Base-by-base conservation (phyloP, 176 grass and related monocot genomes). In the Zoysia japonica region DNA sequence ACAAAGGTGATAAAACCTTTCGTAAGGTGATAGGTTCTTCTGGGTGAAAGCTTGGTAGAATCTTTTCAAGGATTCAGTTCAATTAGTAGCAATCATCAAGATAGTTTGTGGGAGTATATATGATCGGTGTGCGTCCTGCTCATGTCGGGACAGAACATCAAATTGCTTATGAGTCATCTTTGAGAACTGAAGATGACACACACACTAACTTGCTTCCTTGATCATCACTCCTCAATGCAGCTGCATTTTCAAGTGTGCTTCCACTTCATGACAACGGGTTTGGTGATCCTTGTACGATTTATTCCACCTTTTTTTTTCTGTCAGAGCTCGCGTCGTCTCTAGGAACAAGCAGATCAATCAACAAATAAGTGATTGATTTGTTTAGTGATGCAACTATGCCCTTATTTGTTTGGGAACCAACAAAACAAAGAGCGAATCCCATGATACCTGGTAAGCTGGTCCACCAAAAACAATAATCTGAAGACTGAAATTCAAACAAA, bases 221-320 rank as follows among this genome's bases (percentile, higher is more conserved):
- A 44, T 11, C 10, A 9, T 46, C 28, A 28, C 17, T 48, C 49
- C 5, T 35, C 8, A 45, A 17, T 9, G 16, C 1, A 14, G n/a
- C 1, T 28, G 36, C 37, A 55, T 19, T 49, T 67, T 8, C 14
- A 36, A 19, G 68, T 45, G 44, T 45, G 48, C 11, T 9, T 10
- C 11, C 61, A 4, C 13, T 41, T 41, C 15, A 14, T 42, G 36
- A 2, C 11, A 76, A 36, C 35, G 62, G 38, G 65, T 78, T 43
- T 67, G 7, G n/a, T 53, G 43, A 42, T 19, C 36, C 14, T 28
- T 52, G 37, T 43, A 43, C 16, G 36, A 13, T 42, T 48, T 78
- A 53, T 67, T 67, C 36, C 78, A 70, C 9, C 41, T 80, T 37
- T 61, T 28, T n/a, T 71, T 39, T 57, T 60, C 61, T 47, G 45